These are phyloP conservation scores for Auriscalpium orientale DNA, from an alignment of 768 basidiomycete genomes.

Conservation along the genomic window DNA sequence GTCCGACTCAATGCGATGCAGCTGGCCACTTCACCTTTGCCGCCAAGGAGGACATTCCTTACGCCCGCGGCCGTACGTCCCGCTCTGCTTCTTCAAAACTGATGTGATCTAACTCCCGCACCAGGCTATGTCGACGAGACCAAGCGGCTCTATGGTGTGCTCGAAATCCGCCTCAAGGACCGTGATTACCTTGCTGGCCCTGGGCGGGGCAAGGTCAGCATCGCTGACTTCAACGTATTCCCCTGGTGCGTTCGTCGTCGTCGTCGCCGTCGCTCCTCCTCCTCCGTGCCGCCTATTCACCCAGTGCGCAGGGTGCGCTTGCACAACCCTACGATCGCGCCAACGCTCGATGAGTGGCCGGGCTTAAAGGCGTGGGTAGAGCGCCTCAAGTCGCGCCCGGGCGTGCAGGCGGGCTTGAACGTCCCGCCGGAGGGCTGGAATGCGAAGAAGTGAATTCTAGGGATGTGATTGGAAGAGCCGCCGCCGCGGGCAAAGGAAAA, in stretches of 20 bases:
- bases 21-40: slow-evolving; percentile 64
- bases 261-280: neutral
- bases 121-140: slow-evolving; percentile 77
- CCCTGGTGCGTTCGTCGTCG: slow-evolving; percentile 41
- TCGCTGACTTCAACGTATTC: slow-evolving; percentile 67
- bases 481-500: no score
- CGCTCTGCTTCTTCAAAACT: neutral
- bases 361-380: slow-evolving; percentile 42
- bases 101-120: slow-evolving; percentile 12
- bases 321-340: slow-evolving; percentile 41
- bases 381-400: slow-evolving; percentile 28
- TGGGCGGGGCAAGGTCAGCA: slow-evolving; percentile 53
- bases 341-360: slow-evolving; percentile 57
- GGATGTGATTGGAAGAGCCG: no score
- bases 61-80: slow-evolving; percentile 52
- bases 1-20: slow-evolving; percentile 15
- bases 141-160: slow-evolving; percentile 73
- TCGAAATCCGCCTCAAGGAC: slow-evolving; percentile 66
- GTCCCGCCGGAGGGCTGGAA: slow-evolving; percentile 19
- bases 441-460: neutral
- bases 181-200: slow-evolving; percentile 79
- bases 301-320: slow-evolving; percentile 41
- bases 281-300: neutral
- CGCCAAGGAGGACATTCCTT: slow-evolving; percentile 63
- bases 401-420: slow-evolving; percentile 25